Evolutionary conservation across 257 asterid species (phyloP), one percentile per base, ranked within the genome.

Genomic region (Gardenia jasminoides): DNA sequence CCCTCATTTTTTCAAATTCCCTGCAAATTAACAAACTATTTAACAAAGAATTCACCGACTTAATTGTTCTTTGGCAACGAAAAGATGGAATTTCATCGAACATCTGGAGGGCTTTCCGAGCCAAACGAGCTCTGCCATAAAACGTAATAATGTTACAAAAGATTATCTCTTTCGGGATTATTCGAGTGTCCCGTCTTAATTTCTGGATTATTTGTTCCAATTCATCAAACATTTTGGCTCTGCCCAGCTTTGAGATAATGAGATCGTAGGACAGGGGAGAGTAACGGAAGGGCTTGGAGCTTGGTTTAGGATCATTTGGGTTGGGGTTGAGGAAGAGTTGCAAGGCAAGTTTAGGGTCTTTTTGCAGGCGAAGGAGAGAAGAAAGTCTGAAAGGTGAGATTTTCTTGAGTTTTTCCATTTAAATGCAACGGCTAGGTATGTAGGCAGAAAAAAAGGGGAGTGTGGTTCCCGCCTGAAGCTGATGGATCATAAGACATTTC

Each of bases 201-300:
- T 85, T 86, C 4, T 87, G 82, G 46, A 92, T 74, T 48, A 93
- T 50, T 36, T 1, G 75, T 82, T 93, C 96, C 96, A 93, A 81
- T 75, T 92, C 88, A 10, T 84, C 15, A 82, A 90, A 85, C 96
- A 93, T 86, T 78, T 87, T 91, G 78, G 93, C 98, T 72, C 88
- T 71, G 79, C 95, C 97, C 78, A 93, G 91, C 81, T 93, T 92
- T 85, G 90, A 80, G 84, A 93, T 88, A 87, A 92, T 90, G 80
- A 90, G 92, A 76, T 93, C 96, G 85, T 93, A 93, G 74, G 94
- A 90, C 67, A 86, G 89, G 76, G 78, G 87, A 66, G 93, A 85
- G 91, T 91, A 79, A 22, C 92, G 92, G 52, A 92, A 88, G 66
- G 94, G 92, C 78, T 92, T 87, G 39, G 81, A 22, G 26, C 74